Evolutionary conservation across 495 filamentous ascomycete species (phyloP).

Genomic region (Trichoderma parareesei): DNA sequence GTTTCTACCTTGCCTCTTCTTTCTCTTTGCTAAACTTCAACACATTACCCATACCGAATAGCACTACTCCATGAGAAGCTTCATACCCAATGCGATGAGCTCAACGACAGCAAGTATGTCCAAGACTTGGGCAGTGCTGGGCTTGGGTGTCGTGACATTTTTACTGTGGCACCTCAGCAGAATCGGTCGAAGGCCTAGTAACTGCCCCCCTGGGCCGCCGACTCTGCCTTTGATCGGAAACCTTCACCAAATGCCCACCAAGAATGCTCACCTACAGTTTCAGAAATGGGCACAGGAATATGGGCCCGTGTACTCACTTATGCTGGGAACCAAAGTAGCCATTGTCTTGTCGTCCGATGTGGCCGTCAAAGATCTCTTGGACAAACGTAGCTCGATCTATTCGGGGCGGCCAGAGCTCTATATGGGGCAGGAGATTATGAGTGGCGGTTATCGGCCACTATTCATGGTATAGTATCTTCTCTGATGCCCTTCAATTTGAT

Average conservation of each 20-base stretch:
- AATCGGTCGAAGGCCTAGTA: constrained; percentile 19
- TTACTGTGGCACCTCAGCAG: constrained; percentile 18
- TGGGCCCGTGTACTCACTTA: constrained; percentile 32
- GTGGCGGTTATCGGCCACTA: constrained; percentile 24
- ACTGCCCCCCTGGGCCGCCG: constrained; percentile 22
- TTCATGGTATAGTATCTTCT: constrained; percentile 20
- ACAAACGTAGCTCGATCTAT: constrained; percentile 32
- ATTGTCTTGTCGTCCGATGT: constrained; percentile 28
- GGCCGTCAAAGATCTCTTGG: constrained; percentile 31
- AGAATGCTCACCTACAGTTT: constrained; percentile 28
- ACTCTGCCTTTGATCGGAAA: constrained; percentile 20
- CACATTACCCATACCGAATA: no score
- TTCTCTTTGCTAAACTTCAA: no score
- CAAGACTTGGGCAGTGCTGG: neutral
- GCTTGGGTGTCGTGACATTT: constrained; percentile 8
- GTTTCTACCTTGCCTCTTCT: no score
- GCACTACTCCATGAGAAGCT: no score
- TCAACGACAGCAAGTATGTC: neutral
- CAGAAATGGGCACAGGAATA: constrained; percentile 32
- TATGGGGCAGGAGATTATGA: constrained; percentile 26
- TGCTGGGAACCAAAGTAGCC: constrained; percentile 30
- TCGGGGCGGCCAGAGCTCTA: constrained; percentile 30
- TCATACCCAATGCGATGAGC: neutral
- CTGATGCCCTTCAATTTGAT: neutral
- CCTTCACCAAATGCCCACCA: constrained; percentile 21